These are phyloP conservation scores for Rhizopogon roseolus DNA, from an alignment of 768 basidiomycete genomes.

Conservation along the genomic window DNA sequence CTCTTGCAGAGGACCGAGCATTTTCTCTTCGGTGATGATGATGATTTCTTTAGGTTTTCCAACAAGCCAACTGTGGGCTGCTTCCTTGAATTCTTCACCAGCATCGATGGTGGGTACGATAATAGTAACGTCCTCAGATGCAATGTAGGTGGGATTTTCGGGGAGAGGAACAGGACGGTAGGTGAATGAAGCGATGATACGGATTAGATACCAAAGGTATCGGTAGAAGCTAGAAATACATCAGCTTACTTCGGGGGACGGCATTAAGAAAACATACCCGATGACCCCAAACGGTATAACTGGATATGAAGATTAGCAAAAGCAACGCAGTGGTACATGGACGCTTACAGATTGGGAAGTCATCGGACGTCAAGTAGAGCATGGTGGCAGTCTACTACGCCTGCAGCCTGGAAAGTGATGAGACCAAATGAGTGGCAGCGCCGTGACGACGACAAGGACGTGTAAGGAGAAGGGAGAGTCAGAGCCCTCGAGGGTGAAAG, in stretches of 20 bases:
- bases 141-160: constrained; percentile 85
- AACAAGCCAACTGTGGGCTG: constrained; percentile 87
- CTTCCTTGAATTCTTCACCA: constrained; percentile 92
- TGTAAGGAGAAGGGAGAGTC: background rate
- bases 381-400: constrained; percentile 30
- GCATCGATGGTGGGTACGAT: constrained; percentile 96
- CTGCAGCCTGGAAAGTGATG: background rate
- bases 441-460: constrained; percentile 4
- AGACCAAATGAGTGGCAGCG: constrained; percentile 10
- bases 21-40: constrained; percentile 81
- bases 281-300: constrained; percentile 90
- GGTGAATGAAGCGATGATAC: constrained; percentile 68
- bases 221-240: constrained; percentile 69
- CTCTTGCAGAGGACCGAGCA: constrained; percentile 84
- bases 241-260: constrained; percentile 1
- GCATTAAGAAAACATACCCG: constrained; percentile 45
- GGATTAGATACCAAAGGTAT: constrained; percentile 90
- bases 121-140: constrained; percentile 91
- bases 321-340: background rate
- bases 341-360: constrained; percentile 83
- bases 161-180: constrained; percentile 90
- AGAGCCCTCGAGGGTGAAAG: background rate
- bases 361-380: constrained; percentile 89
- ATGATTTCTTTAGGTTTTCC: constrained; percentile 85
- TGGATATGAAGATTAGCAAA: constrained; percentile 24